These are phyloP conservation scores for Escovopsis weberi DNA, from an alignment of 2,329 filamentous ascomycete species.

Conservation along the genomic window DNA sequence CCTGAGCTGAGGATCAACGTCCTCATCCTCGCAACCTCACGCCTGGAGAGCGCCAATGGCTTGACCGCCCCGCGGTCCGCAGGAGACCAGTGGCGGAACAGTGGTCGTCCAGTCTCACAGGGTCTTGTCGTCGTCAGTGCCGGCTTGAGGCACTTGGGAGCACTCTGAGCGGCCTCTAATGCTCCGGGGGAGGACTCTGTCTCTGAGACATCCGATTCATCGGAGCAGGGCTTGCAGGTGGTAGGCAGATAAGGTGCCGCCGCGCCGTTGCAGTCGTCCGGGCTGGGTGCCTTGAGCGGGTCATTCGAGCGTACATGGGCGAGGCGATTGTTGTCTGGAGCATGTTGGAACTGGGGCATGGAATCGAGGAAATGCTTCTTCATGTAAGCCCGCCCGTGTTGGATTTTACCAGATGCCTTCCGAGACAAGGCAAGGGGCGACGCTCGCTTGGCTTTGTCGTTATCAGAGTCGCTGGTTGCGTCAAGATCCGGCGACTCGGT, in stretches of 20 bases:
- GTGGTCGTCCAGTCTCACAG: conserved; percentile 11
- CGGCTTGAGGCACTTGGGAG: conserved; percentile 23
- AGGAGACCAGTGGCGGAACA: conserved; percentile 36
- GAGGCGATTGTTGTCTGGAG: conserved; percentile 14
- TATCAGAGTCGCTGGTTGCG: conserved; percentile 35
- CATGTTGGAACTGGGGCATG: conserved; percentile 34
- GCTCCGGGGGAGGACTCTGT: conserved; percentile 20
- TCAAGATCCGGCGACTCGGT: conserved; percentile 23
- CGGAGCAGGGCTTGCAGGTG: conserved; percentile 6
- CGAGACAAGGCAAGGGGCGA: conserved; percentile 22
- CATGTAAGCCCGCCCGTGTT: conserved; percentile 17
- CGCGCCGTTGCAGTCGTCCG: too few relatives aligned
- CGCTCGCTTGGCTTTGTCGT: conserved; percentile 23
- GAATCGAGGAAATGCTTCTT: conserved; percentile 34
- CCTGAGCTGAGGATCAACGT: conserved; percentile 69
- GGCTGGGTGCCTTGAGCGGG: too few relatives aligned
- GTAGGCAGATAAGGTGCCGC: conserved; percentile 10
- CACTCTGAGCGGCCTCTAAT: conserved; percentile 16
- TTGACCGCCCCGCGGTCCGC: conserved; percentile 26
- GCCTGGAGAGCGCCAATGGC: conserved; percentile 35
- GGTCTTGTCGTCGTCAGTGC: conserved; percentile 14
- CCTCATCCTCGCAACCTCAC: conserved; percentile 68
- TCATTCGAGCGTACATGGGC: background rate
- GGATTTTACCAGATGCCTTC: conserved; percentile 17
- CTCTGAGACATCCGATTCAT: conserved; percentile 24